These are phyloP conservation scores for Citrus australasica DNA, from an alignment of 345 rosid species.

Conservation along the genomic window DNA sequence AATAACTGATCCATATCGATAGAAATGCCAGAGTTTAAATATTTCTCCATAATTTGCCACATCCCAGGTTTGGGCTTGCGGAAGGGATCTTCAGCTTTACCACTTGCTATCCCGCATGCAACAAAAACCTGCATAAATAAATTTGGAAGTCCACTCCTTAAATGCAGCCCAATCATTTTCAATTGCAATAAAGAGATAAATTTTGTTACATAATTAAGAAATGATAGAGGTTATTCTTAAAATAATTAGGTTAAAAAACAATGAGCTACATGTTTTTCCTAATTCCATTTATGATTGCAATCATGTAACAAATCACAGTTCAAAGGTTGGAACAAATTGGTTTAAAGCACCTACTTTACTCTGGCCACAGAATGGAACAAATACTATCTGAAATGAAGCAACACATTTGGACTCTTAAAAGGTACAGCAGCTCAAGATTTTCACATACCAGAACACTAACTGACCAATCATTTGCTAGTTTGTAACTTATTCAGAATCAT, in stretches of 20 bases:
- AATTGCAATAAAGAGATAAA: neutral
- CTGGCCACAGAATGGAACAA: neutral
- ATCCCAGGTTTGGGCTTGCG: constrained; percentile 91
- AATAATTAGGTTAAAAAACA: neutral
- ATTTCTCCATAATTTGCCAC: constrained; percentile 87
- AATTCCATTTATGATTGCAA: neutral
- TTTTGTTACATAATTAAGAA: neutral
- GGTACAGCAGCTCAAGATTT: neutral
- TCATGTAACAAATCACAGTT: neutral
- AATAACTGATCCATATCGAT: constrained; percentile 76
- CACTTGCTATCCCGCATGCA: constrained; percentile 61
- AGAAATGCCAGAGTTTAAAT: constrained; percentile 76
- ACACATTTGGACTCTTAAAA: neutral
- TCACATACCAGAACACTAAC: neutral
- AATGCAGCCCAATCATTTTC: neutral
- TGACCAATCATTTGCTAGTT: neutral
- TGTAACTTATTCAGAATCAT: neutral
- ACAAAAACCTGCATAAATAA: constrained; percentile 62
- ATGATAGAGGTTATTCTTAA: neutral
- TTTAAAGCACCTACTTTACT: too few species aligned
- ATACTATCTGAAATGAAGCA: neutral
- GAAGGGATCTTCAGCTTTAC: constrained; percentile 59
- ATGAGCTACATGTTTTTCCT: neutral
- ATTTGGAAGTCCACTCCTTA: constrained; percentile 1
- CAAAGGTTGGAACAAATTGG: too few species aligned